Percentiles rank a stretch among this genome's conserved stretches.
Evolutionary conservation across 73 alveolate species (phyloP).

Genomic region (Paramecium sonneborni): DNA sequence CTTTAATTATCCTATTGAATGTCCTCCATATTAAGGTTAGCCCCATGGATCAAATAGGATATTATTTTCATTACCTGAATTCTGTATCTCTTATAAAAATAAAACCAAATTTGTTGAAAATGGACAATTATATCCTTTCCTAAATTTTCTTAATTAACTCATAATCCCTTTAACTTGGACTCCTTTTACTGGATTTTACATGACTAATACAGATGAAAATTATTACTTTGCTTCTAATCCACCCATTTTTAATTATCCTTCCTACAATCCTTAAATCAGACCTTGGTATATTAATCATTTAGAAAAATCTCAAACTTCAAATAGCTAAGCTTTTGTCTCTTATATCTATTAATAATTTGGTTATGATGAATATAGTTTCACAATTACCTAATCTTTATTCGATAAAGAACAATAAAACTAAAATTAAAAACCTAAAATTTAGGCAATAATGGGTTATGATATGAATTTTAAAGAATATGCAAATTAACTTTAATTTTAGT

Average conservation of each 20-base stretch:
- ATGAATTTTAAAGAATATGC: neutral
- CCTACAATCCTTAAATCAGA: neutral
- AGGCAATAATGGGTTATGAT: neutral
- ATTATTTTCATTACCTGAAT: neutral
- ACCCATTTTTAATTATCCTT: neutral
- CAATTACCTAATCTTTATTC: neutral
- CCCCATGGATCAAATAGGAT: neutral
- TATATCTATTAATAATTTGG: neutral
- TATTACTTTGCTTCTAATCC: neutral
- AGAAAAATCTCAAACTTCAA: neutral
- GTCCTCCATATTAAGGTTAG: neutral
- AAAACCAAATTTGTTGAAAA: neutral
- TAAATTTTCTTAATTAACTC: neutral
- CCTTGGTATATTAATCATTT: neutral
- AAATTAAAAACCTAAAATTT: neutral
- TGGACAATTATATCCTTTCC: neutral
- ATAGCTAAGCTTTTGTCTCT: neutral
- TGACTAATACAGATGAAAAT: neutral
- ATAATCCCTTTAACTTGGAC: neutral
- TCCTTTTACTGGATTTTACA: neutral
- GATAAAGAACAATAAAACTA: neutral
- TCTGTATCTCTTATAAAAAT: neutral
- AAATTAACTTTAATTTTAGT: neutral
- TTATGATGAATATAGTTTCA: neutral
- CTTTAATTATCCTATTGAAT: neutral